A percentile compares a stretch with the other conserved stretches of the same genome.
These are phyloP conservation scores for Cordyceps militaris DNA, from an alignment of 2,329 filamentous ascomycete genomes.

Conservation along the genomic window DNA sequence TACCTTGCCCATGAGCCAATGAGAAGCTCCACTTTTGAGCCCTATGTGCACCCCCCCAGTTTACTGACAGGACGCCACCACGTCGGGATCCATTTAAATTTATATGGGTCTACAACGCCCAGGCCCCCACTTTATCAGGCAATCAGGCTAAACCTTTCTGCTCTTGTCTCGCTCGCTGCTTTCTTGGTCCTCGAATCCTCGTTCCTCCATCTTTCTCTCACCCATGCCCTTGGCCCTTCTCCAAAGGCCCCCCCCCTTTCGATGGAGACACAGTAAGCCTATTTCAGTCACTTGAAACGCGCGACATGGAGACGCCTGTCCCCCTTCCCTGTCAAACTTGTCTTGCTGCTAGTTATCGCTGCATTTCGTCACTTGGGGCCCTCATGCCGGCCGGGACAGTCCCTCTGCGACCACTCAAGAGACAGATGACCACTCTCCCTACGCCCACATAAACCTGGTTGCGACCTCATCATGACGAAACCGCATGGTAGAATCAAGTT, in stretches of 20 bases:
- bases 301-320: slow-evolving; percentile 2
- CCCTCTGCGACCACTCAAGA: neutral
- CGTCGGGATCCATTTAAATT: neutral
- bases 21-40: neutral
- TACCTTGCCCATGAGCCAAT: no score
- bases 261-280: slow-evolving; percentile 8
- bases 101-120: neutral
- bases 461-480: neutral
- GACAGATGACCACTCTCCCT: neutral
- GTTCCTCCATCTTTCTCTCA: neutral
- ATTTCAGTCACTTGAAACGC: slow-evolving; percentile 9
- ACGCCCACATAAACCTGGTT: neutral
- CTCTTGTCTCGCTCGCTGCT: neutral
- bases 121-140: neutral
- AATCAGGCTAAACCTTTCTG: neutral
- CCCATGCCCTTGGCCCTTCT: neutral
- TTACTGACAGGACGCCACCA: neutral
- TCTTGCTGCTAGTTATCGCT: neutral
- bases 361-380: slow-evolving; percentile 1
- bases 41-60: neutral
- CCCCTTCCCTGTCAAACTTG: neutral
- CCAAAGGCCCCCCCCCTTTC: neutral
- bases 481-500: neutral
- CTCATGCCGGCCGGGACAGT: neutral
- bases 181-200: neutral